A percentile compares a stretch with the other conserved stretches of the same genome.
Evolutionary conservation across 768 basidiomycete species (phyloP).

Genomic region (Lentinula boryana): DNA sequence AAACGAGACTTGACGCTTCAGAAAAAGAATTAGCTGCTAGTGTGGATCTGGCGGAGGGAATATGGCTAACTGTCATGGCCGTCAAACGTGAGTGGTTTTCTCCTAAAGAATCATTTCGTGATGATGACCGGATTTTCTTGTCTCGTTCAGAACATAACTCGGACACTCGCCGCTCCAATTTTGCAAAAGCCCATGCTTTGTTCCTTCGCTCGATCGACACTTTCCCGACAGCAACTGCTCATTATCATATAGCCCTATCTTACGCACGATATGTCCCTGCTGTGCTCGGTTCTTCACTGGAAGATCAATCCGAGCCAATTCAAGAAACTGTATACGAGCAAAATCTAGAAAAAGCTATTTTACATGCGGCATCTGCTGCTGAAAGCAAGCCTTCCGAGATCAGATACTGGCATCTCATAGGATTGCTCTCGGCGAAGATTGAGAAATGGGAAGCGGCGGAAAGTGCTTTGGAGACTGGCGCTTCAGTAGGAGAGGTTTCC

Average conservation of each 20-base stretch:
- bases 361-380: constrained; percentile 64
- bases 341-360: constrained; percentile 62
- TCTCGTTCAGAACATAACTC: constrained; percentile 54
- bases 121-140: background rate
- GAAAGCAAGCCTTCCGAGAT: constrained; percentile 58
- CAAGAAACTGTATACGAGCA: constrained; percentile 20
- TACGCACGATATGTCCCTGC: constrained; percentile 56
- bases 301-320: background rate
- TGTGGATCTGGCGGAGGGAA: constrained; percentile 63
- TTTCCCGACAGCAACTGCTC: constrained; percentile 48
- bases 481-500: constrained; percentile 42
- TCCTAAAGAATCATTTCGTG: background rate
- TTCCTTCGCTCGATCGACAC: constrained; percentile 42
- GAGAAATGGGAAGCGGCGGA: constrained; percentile 78
- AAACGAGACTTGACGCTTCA: constrained; percentile 40
- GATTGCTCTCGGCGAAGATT: constrained; percentile 68
- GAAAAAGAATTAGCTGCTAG: constrained; percentile 52
- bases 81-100: constrained; percentile 45
- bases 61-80: constrained; percentile 67
- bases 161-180: constrained; percentile 48
- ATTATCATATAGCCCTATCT: constrained; percentile 80
- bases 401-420: constrained; percentile 89
- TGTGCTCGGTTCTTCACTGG: background rate
- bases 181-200: constrained; percentile 49
- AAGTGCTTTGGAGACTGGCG: constrained; percentile 74